Conservation (phyloP, 495 filamentous ascomycete species). For the Lepidopterella palustris region DNA sequence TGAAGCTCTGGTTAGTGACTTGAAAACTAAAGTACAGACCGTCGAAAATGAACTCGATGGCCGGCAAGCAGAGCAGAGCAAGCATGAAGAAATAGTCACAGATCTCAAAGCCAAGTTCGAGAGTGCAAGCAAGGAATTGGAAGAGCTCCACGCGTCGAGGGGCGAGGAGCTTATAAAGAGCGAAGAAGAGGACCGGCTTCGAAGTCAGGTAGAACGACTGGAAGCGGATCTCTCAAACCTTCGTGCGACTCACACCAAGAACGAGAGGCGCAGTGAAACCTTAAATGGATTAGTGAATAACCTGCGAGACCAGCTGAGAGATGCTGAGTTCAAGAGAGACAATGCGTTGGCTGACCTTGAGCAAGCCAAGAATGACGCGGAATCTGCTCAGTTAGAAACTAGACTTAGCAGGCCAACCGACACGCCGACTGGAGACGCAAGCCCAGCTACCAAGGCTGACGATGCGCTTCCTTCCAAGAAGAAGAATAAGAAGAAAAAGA, state of each 20-base stretch:
- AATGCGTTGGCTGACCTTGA: slow-evolving; percentile 20
- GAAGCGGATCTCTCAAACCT: slow-evolving; percentile 29
- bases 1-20: slow-evolving; percentile 16
- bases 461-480: slow-evolving; percentile 48
- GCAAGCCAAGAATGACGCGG: slow-evolving; percentile 24
- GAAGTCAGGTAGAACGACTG: slow-evolving; percentile 18
- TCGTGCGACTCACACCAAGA: slow-evolving; percentile 41
- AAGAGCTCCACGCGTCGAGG: slow-evolving; percentile 25
- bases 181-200: slow-evolving; percentile 21
- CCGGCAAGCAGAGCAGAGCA: slow-evolving; percentile 4
- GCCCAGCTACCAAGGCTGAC: slow-evolving; percentile 1
- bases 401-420: background rate
- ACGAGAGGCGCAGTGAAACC: slow-evolving; percentile 47
- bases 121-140: slow-evolving; percentile 22
- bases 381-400: slow-evolving; percentile 1
- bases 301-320: slow-evolving; percentile 46
- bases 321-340: slow-evolving; percentile 38
- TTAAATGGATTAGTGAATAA: slow-evolving; percentile 49
- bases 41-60: slow-evolving; percentile 56
- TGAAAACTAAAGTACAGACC: slow-evolving; percentile 45
- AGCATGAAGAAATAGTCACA: slow-evolving; percentile 16
- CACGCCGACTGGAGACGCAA: slow-evolving; percentile 14
- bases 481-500: slow-evolving; percentile 91
- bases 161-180: slow-evolving; percentile 20
- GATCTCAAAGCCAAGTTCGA: slow-evolving; percentile 32